Evolutionary conservation across 805 yeast genomes (phyloP).

Genomic region (Nakazawaea siamensis): DNA sequence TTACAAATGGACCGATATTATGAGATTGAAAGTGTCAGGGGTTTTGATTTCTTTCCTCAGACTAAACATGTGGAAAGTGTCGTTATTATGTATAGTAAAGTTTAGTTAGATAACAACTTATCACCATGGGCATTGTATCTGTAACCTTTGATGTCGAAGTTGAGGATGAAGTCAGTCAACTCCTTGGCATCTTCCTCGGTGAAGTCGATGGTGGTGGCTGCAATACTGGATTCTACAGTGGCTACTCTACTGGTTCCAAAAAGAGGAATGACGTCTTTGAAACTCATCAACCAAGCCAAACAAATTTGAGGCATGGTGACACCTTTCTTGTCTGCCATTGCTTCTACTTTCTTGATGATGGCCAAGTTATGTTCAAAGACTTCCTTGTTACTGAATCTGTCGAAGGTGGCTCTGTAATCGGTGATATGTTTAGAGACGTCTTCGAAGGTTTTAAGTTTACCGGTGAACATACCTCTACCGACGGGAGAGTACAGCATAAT

Average conservation of each 20-base stretch:
- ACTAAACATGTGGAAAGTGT: slow-evolving; percentile 53
- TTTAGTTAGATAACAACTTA: slow-evolving; percentile 3
- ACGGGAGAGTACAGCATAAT: slow-evolving; percentile 79
- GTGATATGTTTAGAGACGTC: slow-evolving; percentile 20
- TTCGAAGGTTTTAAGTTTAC: slow-evolving; percentile 34
- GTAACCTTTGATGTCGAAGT: slow-evolving; percentile 40
- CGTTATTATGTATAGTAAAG: slow-evolving; percentile 28
- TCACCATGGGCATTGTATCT: slow-evolving; percentile 15
- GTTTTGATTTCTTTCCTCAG: slow-evolving; percentile 46
- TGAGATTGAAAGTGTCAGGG: slow-evolving; percentile 20
- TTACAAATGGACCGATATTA: slow-evolving; percentile 15
- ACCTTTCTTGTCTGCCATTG: slow-evolving; percentile 36
- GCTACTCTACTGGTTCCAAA: slow-evolving; percentile 63
- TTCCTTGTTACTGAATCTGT: background rate
- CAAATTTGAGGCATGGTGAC: slow-evolving; percentile 61
- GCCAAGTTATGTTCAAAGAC: slow-evolving; percentile 2
- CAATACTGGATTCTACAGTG: slow-evolving; percentile 56
- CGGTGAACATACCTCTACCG: slow-evolving; percentile 72
- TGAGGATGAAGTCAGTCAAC: slow-evolving; percentile 36
- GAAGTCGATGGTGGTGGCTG: slow-evolving; percentile 28
- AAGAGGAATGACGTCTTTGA: slow-evolving; percentile 58
- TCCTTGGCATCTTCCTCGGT: slow-evolving; percentile 49
- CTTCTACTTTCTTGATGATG: slow-evolving; percentile 39
- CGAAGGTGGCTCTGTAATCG: background rate
- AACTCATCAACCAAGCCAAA: slow-evolving; percentile 54